Evolutionary conservation across 345 rosid genomes (phyloP).

Genomic region (Citrus sp.): DNA sequence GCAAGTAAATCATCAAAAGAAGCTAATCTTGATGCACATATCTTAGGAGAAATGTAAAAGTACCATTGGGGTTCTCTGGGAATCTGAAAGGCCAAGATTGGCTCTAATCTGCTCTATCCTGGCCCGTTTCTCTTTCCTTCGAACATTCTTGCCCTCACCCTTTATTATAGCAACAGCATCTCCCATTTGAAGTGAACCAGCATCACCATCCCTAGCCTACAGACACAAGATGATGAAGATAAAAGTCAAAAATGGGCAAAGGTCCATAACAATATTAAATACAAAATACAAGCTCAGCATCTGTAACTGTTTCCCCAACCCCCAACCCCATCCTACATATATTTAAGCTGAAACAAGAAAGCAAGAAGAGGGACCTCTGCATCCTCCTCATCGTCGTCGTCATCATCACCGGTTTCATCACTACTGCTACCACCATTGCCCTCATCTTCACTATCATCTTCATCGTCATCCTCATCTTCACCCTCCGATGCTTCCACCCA

Average conservation of each 20-base stretch:
- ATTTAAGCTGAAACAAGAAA: conserved; percentile 15
- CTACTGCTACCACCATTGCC: conserved; percentile 44
- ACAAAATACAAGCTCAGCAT: neutral
- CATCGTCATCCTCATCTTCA: conserved; percentile 79
- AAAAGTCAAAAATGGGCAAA: conserved; percentile 3
- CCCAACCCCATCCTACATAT: neutral
- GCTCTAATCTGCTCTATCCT: conserved; percentile 96
- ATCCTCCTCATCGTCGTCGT: conserved; percentile 26
- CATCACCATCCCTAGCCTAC: conserved; percentile 39
- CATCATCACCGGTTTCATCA: conserved; percentile 52
- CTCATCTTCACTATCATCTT: conserved; percentile 51
- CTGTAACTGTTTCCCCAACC: neutral
- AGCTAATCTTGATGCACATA: neutral
- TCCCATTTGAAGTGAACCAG: conserved; percentile 56
- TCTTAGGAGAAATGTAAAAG: neutral
- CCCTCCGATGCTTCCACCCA: conserved; percentile 89
- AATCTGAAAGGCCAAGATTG: conserved; percentile 92
- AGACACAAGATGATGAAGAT: conserved; percentile 5
- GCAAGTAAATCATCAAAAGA: neutral
- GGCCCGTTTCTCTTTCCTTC: conserved; percentile 89
- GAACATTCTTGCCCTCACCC: conserved; percentile 67
- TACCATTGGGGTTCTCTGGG: conserved; percentile 94
- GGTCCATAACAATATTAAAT: conserved; percentile 1
- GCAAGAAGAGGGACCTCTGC: conserved; percentile 35
- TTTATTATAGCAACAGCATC: conserved; percentile 88